Evolutionary conservation across 192 early-diverging fungal genomes (phyloP), one percentile per base, ranked within the genome.

Genomic region (Linnemannia exigua): DNA sequence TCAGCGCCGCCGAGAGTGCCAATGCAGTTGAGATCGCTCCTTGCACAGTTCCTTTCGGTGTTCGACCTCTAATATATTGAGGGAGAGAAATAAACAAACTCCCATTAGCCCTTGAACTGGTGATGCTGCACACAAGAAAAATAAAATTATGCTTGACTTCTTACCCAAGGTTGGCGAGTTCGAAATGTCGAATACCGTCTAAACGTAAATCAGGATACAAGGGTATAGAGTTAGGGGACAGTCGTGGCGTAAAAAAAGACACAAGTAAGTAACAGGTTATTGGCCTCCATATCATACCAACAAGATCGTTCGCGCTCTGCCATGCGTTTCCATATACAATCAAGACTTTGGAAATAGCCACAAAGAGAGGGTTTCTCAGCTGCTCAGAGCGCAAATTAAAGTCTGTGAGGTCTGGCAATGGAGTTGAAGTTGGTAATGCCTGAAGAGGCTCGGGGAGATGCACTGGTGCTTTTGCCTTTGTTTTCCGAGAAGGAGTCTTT

Each of bases 271-370:
- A 74, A 15, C 19, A 67, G 19, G 11, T 63, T 37, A 2, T 15
- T 25, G 5, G 16, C 37, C 44, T 22, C 9, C 7, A 50, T 33
- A 12, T 70, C 83, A 68, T 76, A 85, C 83, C 83, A 36, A 85
- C 83, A n/a, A 85, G 77, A 72, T 85, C 83, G 16, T 66, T 79
- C 47, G 83, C 83, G 33, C 83, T 85, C 47, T 85, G 83, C 83
- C 83, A 85, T 52, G 77, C 77, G 52, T 85, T 85, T 35, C 83
- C 83, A 52, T 85, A 85, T 7, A 85, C 73, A 71, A 85, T 63
- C 33, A 85, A 41, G 2, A 85, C 77, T 33, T 79, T 85, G 31
- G 77, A 79, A 46, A 85, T 85, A 14, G 83, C 83, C 1, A 79
- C 73, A 72, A 85, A 85, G 19, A 85, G 69, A 12, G 83, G 83